Percentiles rank a stretch among this genome's conserved stretches.
Conservation (phyloP, 805 yeast species). For the Zygosaccharomyces bisporus region DNA sequence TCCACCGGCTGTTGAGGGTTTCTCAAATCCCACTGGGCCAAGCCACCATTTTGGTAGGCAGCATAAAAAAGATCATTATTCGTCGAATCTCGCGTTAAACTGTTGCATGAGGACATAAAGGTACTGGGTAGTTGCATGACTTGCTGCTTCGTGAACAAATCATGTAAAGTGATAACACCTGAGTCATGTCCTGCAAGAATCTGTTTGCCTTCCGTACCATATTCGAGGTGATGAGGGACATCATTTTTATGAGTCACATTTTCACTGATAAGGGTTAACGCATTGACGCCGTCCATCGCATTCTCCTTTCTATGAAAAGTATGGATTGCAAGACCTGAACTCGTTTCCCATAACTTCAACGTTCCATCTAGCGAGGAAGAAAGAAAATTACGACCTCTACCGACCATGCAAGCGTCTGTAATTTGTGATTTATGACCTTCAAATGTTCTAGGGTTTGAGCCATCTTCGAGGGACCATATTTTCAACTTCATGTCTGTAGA, state of each 20-base stretch:
- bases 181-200: slow-evolving; percentile 43
- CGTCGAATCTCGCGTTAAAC: slow-evolving; percentile 8
- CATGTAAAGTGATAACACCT: slow-evolving; percentile 41
- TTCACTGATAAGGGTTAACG: slow-evolving; percentile 16
- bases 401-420: slow-evolving; percentile 50
- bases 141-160: slow-evolving; percentile 33
- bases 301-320: slow-evolving; percentile 39
- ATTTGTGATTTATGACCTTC: slow-evolving; percentile 47
- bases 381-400: slow-evolving; percentile 63
- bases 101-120: slow-evolving; percentile 27
- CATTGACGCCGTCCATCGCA: slow-evolving; percentile 37
- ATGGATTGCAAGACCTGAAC: slow-evolving; percentile 46
- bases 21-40: slow-evolving; percentile 44
- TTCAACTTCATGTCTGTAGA: slow-evolving; percentile 58
- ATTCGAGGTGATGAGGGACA: slow-evolving; percentile 39
- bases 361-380: slow-evolving; percentile 54
- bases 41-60: slow-evolving; percentile 37
- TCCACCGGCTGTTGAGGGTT: slow-evolving; percentile 17
- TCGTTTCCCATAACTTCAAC: slow-evolving; percentile 67
- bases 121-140: slow-evolving; percentile 26
- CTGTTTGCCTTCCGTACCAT: slow-evolving; percentile 45
- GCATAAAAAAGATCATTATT: slow-evolving; percentile 23
- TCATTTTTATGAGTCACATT: slow-evolving; percentile 3
- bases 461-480: slow-evolving; percentile 54
- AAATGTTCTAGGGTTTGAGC: slow-evolving; percentile 49